Evolutionary conservation across 768 basidiomycete species (phyloP).

Genomic region (Suillus subalutaceus): DNA sequence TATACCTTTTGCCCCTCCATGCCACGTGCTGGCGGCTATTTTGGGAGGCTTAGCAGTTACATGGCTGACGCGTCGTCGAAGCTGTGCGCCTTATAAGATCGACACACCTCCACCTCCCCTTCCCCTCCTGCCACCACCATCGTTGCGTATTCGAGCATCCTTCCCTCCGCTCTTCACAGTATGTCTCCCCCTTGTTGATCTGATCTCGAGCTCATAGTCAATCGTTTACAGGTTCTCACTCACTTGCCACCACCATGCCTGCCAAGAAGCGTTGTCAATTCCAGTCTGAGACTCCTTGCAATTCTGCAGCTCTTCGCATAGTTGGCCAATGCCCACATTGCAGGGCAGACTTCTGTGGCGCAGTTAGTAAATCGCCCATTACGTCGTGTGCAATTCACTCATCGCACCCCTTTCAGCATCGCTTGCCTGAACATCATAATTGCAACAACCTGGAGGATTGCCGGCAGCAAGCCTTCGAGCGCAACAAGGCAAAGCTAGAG

Average conservation of each 20-base stretch:
- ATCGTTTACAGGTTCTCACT: slow-evolving; percentile 12
- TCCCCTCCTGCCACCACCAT: slow-evolving; percentile 7
- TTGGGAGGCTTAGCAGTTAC: slow-evolving; percentile 9
- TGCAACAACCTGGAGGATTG: slow-evolving; percentile 86
- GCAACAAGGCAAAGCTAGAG: slow-evolving; percentile 87
- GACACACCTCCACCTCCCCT: not conserved
- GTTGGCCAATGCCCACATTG: slow-evolving; percentile 88
- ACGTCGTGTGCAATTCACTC: slow-evolving; percentile 19
- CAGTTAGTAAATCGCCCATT: slow-evolving; percentile 47
- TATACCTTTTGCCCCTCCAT: not conserved
- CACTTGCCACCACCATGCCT: slow-evolving; percentile 52
- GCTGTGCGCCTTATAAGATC: slow-evolving; percentile 34
- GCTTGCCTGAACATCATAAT: slow-evolving; percentile 85
- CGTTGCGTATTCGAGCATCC: not conserved
- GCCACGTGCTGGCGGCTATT: slow-evolving; percentile 7
- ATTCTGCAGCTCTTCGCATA: slow-evolving; percentile 77
- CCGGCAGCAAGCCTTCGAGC: slow-evolving; percentile 84
- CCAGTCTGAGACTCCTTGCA: slow-evolving; percentile 56
- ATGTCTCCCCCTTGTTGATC: not conserved
- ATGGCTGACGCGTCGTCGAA: slow-evolving; percentile 35
- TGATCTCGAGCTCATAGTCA: not conserved
- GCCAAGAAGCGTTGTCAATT: slow-evolving; percentile 89
- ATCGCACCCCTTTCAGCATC: slow-evolving; percentile 55
- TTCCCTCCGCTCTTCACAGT: slow-evolving; percentile 4
- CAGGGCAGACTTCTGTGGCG: slow-evolving; percentile 73